Evolutionary conservation across 179 eudicot genomes (phyloP), one percentile per base, ranked within the genome.

Genomic region (Beta lomatogona): DNA sequence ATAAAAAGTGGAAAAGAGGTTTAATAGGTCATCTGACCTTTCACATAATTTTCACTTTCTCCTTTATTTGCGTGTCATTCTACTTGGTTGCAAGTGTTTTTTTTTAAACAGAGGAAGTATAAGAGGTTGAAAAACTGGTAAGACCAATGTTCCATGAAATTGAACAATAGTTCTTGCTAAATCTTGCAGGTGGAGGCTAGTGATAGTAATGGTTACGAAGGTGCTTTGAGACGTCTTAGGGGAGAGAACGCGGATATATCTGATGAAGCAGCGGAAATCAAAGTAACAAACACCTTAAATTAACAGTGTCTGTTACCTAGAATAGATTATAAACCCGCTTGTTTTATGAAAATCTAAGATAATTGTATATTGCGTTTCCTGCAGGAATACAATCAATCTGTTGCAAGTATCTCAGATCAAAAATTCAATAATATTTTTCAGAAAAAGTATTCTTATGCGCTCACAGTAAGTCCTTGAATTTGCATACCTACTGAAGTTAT

Each of bases 181-280:
- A 36, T 36, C 1, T 69, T 76, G 79, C 59, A 83, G 90, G 86
- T 83, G 50, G 83, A 64, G 71, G 22, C 71, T 0, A 81, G 84
- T 54, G 59, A 67, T 45, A 81, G 31, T 54, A 66, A 63, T 64
- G 84, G 57, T 41, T 83, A 25, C 36, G 88, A 77, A 52, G 71
- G 57, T 10, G 73, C 86, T 58, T 69, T 88, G 77, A 82, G 73
- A 73, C 71, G 76, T 12, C 77, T 88, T 6, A 88, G 90, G 82
- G 90, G 88, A 77, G 16, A 80, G 25, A 59, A 82, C 25, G 59
- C 68, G 53, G 82, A 88, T 77, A 83, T 86, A 79, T 83, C 85
- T 69, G 55, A 77, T 8, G 90, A 88, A 86, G 79, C 84, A 41
- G 83, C 90, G 41, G 90, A 88, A 6, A 88, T 88, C 44, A 80